Evolutionary conservation across 1,284 basidiomycete genomes (phyloP), one percentile per base, ranked within the genome.

Genomic region (Puccinia polysora): DNA sequence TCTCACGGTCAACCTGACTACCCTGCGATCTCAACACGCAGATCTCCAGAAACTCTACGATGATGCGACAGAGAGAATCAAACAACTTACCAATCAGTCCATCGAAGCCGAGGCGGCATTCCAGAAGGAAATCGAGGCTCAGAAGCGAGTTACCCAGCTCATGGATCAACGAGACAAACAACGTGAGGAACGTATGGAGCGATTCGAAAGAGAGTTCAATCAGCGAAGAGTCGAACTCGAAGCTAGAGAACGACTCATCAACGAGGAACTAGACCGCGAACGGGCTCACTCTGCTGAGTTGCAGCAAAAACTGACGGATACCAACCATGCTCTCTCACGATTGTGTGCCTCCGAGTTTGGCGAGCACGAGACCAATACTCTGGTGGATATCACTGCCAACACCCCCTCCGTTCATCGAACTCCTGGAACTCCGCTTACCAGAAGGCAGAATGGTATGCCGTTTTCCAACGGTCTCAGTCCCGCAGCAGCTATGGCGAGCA

Each of bases 111-210:
- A 91, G 76, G 86, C 86, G 0, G 86, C 86, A 1, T 91, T 89
- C 79, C 84, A 86, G 0, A 85, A 84, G 71, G 90, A 94, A 79
- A 86, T 86, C 0, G 85, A 84, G 34, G 85, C 86, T 15, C 82
- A 91, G 75, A 85, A 85, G 71, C 83, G 89, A 47, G 82, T 93
- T 18, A 86, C 90, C 20, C 81, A 83, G 18, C 85, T 92, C 82
- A 87, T 93, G 83, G 89, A 94, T 78, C 87, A 87, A 74, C 84
- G 91, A 34, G 90, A 92, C 79, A 84, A 85, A 52, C 86, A 91
- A 75, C 84, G 88, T 15, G 88, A 88, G 80, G 84, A 85, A 47
- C 85, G 91, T 60, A 86, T 92, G 2, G 86, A 89, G 43, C 83
- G 83, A 56, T 86, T 94, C 73, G 90, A 93, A 80, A 82, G 81